Base-by-base conservation (phyloP, 106 monocot species). In the Dendrobium officinale region DNA sequence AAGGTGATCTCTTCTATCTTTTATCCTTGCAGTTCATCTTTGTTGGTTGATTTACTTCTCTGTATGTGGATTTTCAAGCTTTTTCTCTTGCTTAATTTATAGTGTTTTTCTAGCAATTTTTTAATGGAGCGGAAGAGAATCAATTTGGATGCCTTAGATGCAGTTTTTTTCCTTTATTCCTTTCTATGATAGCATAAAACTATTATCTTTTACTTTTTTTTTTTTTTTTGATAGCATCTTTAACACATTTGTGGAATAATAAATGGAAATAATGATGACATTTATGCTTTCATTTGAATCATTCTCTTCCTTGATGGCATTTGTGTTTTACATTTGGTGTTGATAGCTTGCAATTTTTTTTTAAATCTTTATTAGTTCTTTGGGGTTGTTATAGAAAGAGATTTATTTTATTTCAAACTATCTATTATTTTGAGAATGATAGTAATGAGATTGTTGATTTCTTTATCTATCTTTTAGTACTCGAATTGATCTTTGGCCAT, bases 1-100 rank as follows among this genome's bases (percentile, higher is more conserved):
- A 92, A 89, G 92, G 95, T 95, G 41, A 31, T 72, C 11, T 37
- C 11, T 37, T 11, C 20, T 72, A 6, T 29, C 49, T 37, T 1
- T 72, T 24, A 51, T 75, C 18, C 11, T 9, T 24, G 2, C 7
- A 33, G 51, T 48, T 45, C 48, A 24, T 22, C 61, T 66, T 19
- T 51, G 13, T 51, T 51, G 51, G 51, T 51, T 51, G 59, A 51
- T 81, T 11, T 31, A 0, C 4, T 9, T 13, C 78, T 47, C 20
- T 18, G 37, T 15, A 15, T 16, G 3, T 70, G 37, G 33, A 70
- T 31, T 70, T 37, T 33, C 13, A 15, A 20, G 5, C 15, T 44
- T 74, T n/a, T n/a, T 42, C 40, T 74, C 29, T 42, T 74, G 15
- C 41, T 42, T 20, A 20, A 41, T 74, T 7, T 43, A 11, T 72